phyloP scores from a whole-genome alignment of 805 yeast species.

The Wickerhamiella occidentalis region DNA sequence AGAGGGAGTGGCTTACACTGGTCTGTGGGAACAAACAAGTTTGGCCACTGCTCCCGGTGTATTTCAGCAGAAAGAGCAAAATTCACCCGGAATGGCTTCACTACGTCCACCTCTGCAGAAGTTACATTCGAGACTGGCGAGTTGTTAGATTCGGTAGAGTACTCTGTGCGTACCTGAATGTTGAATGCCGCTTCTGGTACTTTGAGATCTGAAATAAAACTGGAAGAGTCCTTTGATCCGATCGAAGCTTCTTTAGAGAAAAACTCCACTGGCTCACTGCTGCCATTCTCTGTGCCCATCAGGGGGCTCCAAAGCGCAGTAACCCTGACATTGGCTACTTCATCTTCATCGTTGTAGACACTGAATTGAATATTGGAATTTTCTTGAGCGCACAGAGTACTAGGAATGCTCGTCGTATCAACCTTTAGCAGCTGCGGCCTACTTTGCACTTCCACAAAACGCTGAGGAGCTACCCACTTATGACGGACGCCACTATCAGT shows the following conservation, averaged over 20 bases:
- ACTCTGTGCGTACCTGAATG: conserved; percentile 12
- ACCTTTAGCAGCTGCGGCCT: conserved; percentile 24
- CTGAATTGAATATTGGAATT: conserved; percentile 14
- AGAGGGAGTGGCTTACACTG: conserved; percentile 22
- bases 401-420: conserved; percentile 2
- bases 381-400: conserved; percentile 20
- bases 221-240: neutral
- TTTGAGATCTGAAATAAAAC: neutral
- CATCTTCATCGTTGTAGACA: conserved; percentile 23
- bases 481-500: conserved; percentile 1
- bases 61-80: conserved; percentile 29
- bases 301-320: neutral
- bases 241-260: neutral
- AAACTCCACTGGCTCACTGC: neutral
- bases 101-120: conserved; percentile 24
- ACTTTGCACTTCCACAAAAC: conserved; percentile 16
- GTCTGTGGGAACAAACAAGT: conserved; percentile 25
- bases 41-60: conserved; percentile 29
- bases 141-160: conserved; percentile 21
- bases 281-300: neutral
- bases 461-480: neutral
- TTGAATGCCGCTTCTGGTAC: conserved; percentile 15
- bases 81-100: conserved; percentile 28
- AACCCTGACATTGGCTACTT: conserved; percentile 18
- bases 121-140: conserved; percentile 22